Evolutionary conservation across 2,329 filamentous ascomycete species (phyloP), one percentile per base, ranked within the genome.

Genomic region (Colletotrichum sansevieriae): DNA sequence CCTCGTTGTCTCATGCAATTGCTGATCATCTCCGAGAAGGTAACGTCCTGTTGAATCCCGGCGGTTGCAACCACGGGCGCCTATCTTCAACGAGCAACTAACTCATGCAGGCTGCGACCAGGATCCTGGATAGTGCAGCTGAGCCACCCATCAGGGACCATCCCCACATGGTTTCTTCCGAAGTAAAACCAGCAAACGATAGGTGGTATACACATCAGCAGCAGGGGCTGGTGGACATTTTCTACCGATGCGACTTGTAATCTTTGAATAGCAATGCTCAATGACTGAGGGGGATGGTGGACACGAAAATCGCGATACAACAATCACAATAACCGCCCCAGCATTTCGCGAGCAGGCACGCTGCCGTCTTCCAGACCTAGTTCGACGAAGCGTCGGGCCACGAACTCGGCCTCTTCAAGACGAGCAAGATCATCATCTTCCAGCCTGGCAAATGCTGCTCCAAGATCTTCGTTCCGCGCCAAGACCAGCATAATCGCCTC

Each of bases 381-480:
- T 9, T 39, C 60, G 3, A 92, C 75, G 71, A 92, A 92, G 6
- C 76, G 76, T 52, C 90, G 84, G n/a, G 88, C 88, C 51, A 87
- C 81, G 11, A 71, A 74, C 74, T 92, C 89, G 25, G 94, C 93
- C 71, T 87, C 81, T 73, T 90, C 85, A n/a, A 98, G 82, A 43
- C 88, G 86, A n/a, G 80, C 78, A 60, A 85, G 84, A 74, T 97
- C 93, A 4, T 83, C 81, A 0, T 83, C 80, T 0, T 90, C 89
- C 71, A 97, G 81, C 51, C 84, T 85, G 4, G 92, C 88, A 78
- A 92, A 97, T 20, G 90, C 87, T 35, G 88, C 85, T 6, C 91
- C 87, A 2, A 98, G 82, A 77, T 97, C 92, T 75, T 95, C 92
- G 7, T 94, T 92, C 58, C 85, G 87, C 15, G 88, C 87, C 39